Conservation (phyloP, 495 filamentous ascomycete genomes). For the Hyaloscypha finlandica region DNA sequence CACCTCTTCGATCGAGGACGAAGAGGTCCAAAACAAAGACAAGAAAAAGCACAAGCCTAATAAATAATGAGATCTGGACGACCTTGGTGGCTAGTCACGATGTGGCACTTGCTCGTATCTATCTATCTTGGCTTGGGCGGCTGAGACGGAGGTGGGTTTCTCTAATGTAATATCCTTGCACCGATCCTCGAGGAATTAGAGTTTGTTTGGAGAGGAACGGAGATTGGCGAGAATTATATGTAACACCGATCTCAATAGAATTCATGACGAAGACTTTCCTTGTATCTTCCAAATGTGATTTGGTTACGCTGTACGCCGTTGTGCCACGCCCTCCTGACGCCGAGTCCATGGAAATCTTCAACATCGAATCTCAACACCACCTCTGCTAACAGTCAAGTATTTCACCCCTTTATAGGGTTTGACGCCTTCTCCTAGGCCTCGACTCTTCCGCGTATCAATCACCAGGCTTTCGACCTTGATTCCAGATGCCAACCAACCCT, state of each 20-base stretch:
- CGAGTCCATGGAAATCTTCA: slow-evolving; percentile 18
- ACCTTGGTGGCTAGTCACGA: background rate
- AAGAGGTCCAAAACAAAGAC: background rate
- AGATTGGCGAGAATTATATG: background rate
- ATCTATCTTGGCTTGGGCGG: no score
- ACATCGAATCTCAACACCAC: slow-evolving; percentile 71
- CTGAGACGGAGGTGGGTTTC: no score
- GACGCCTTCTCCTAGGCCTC: slow-evolving; percentile 81
- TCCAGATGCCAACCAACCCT: slow-evolving; percentile 93
- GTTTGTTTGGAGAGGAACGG: background rate
- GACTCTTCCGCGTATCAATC: slow-evolving; percentile 82
- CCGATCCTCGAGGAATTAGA: background rate
- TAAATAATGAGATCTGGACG: background rate
- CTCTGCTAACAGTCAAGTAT: slow-evolving; percentile 86
- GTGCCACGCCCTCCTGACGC: background rate
- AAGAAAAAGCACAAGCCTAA: background rate
- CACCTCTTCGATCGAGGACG: background rate
- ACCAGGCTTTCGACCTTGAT: slow-evolving; percentile 88
- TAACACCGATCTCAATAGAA: background rate
- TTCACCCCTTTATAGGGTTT: slow-evolving; percentile 99
- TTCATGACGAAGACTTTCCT: background rate
- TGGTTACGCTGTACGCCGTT: background rate
- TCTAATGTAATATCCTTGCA: no score
- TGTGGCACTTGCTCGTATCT: no score
- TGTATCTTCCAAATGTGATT: background rate